Percentiles rank a stretch among this genome's conserved stretches.
phyloP scores from a whole-genome alignment of 257 asterid species.

The Ajuga chamaepitys region DNA sequence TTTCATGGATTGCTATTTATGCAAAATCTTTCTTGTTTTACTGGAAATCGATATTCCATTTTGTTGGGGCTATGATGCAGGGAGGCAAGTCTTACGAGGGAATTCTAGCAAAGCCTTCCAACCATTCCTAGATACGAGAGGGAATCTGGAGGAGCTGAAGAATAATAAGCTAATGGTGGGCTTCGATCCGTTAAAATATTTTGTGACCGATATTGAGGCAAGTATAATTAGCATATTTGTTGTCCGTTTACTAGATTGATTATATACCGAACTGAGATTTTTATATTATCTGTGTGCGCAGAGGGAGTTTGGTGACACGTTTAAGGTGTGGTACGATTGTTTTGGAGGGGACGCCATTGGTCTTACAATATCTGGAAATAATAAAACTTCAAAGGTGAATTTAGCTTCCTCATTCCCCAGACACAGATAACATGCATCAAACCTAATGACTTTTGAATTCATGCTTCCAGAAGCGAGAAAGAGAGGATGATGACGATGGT shows the following conservation, averaged over 20 bases:
- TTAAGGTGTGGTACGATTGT: conserved; percentile 88
- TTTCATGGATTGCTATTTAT: not conserved
- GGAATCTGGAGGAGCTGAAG: conserved; percentile 43
- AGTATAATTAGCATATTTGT: conserved; percentile 17
- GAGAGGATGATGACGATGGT: conserved; percentile 37
- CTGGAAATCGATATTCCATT: not conserved
- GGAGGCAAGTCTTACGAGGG: conserved; percentile 58
- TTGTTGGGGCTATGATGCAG: conserved; percentile 29
- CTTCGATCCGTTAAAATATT: conserved; percentile 75
- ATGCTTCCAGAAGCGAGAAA: conserved; percentile 68
- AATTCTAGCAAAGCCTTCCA: conserved; percentile 63
- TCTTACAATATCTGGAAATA: conserved; percentile 59
- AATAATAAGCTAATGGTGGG: conserved; percentile 80
- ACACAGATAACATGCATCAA: not conserved
- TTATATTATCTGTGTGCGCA: conserved; percentile 19
- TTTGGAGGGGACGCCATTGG: conserved; percentile 96
- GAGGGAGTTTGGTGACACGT: conserved; percentile 57
- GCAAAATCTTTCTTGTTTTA: not conserved
- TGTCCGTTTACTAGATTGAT: not conserved
- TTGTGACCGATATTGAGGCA: conserved; percentile 67
- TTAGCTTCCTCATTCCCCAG: not conserved
- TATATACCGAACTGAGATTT: not conserved
- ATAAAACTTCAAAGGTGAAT: conserved; percentile 43
- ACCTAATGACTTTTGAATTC: not conserved
- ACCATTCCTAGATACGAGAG: conserved; percentile 51